These are phyloP conservation scores for Terana coerulea DNA, from an alignment of 768 basidiomycete genomes.

Conservation along the genomic window DNA sequence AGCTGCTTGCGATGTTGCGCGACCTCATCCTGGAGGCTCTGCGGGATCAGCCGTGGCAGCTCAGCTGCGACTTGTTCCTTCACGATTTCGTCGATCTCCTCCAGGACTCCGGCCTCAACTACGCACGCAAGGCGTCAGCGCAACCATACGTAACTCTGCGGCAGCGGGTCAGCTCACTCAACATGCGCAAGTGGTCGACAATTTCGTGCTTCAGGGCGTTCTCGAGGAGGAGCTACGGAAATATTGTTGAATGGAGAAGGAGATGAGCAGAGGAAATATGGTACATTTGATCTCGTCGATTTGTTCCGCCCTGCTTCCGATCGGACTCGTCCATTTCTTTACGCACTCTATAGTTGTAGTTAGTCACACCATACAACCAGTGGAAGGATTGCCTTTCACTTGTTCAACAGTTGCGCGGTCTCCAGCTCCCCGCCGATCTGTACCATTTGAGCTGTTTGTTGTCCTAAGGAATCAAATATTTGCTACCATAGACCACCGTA, in stretches of 20 bases:
- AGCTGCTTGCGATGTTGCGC: slow-evolving; percentile 41
- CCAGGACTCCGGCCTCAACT: slow-evolving; percentile 48
- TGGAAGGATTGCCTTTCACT: slow-evolving; percentile 25
- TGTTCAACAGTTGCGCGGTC: slow-evolving; percentile 36
- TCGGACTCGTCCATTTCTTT: slow-evolving; percentile 42
- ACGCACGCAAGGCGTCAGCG: slow-evolving; percentile 1
- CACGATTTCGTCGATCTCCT: slow-evolving; percentile 48
- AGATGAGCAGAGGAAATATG: neutral
- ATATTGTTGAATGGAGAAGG: neutral
- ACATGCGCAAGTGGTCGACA: slow-evolving; percentile 39
- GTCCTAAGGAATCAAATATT: slow-evolving; percentile 41
- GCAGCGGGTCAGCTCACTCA: slow-evolving; percentile 44
- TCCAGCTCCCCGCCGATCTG: slow-evolving; percentile 36
- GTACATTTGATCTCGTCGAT: slow-evolving; percentile 48
- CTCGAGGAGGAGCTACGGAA: slow-evolving; percentile 43
- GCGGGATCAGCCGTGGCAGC: slow-evolving; percentile 44
- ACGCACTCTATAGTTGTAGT: slow-evolving; percentile 34
- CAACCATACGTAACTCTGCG: neutral
- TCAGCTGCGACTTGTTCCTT: slow-evolving; percentile 45
- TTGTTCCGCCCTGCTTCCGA: slow-evolving; percentile 37
- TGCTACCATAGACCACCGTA: slow-evolving; percentile 26
- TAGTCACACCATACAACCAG: neutral
- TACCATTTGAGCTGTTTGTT: slow-evolving; percentile 41
- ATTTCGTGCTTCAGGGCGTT: slow-evolving; percentile 42
- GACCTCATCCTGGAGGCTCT: slow-evolving; percentile 46